A percentile compares a stretch with the other conserved stretches of the same genome.
Conservation (phyloP, 1,284 basidiomycete genomes). For the Cutaneotrichosporon dermatis region DNA sequence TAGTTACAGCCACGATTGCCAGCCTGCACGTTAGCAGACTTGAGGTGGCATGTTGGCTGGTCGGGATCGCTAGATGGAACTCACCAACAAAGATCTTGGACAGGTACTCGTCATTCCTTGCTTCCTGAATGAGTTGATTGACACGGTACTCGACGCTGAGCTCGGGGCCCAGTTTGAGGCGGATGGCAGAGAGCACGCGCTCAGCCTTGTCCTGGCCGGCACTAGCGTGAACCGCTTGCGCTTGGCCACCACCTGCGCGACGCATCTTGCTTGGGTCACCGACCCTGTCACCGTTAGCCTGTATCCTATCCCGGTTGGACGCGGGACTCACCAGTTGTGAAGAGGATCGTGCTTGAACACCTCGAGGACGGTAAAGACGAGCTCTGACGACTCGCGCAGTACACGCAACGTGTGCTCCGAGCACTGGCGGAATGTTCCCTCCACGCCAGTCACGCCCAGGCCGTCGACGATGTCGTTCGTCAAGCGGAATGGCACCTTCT, state of each 20-base stretch:
- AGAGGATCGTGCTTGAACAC: constrained; percentile 97
- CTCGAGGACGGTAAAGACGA: constrained; percentile 90
- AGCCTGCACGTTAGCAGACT: constrained; percentile 11
- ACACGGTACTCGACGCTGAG: constrained; percentile 90
- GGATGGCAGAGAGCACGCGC: constrained; percentile 72
- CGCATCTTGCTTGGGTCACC: constrained; percentile 58
- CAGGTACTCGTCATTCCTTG: constrained; percentile 71
- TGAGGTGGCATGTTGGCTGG: no score
- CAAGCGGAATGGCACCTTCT: constrained; percentile 89
- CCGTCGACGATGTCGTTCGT: constrained; percentile 92
- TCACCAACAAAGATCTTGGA: constrained; percentile 68
- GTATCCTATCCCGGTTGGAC: no score
- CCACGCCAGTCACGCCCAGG: constrained; percentile 81
- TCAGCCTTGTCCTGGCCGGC: constrained; percentile 78
- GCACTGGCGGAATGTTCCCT: constrained; percentile 92
- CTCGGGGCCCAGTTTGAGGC: constrained; percentile 73
- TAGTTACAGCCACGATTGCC: constrained; percentile 23
- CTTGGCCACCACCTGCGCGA: constrained; percentile 32
- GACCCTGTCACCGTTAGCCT: constrained; percentile 42
- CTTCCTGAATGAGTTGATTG: constrained; percentile 87
- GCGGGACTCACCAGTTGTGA: constrained; percentile 68
- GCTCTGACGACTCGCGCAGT: constrained; percentile 72
- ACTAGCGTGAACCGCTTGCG: constrained; percentile 5
- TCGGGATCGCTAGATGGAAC: constrained; percentile 8
- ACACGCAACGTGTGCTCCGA: constrained; percentile 92